Conservation (phyloP, 306 rosid genomes). For the Elaeagnus macrophylla region DNA sequence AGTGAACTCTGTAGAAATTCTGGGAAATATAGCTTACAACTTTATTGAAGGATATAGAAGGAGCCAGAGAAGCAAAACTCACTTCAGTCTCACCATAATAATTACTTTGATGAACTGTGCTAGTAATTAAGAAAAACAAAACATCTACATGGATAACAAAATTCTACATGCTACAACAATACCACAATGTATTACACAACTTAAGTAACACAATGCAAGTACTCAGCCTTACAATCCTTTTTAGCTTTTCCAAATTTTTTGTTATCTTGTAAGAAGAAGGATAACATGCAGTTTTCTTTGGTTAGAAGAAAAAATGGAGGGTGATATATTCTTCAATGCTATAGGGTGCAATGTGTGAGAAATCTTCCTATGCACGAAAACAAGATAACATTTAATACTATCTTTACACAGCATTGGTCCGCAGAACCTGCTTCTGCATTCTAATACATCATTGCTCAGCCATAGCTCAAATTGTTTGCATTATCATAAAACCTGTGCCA, state of each 20-base stretch:
- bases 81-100: not conserved
- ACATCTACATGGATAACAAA: not conserved
- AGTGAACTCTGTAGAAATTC: no score
- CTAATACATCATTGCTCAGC: conserved; percentile 7
- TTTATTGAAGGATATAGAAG: no score
- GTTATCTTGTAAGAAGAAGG: conserved; percentile 6
- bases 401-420: conserved; percentile 5
- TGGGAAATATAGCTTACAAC: no score
- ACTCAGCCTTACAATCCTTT: conserved; percentile 14
- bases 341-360: conserved; percentile 8
- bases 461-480: conserved; percentile 38
- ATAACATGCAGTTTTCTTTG: conserved; percentile 6
- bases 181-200: not conserved
- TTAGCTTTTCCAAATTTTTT: not conserved
- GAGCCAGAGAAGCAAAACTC: no score
- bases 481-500: conserved; percentile 61
- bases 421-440: conserved; percentile 15
- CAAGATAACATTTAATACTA: conserved; percentile 13
- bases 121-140: no score
- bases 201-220: conserved; percentile 1
- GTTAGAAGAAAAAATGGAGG: conserved; percentile 1
- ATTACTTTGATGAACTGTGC: no score
- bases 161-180: not conserved
- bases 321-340: conserved; percentile 1
- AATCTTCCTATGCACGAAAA: conserved; percentile 14